phyloP scores from a whole-genome alignment of 2,329 filamentous ascomycete genomes.

The Ophiostoma montium region DNA sequence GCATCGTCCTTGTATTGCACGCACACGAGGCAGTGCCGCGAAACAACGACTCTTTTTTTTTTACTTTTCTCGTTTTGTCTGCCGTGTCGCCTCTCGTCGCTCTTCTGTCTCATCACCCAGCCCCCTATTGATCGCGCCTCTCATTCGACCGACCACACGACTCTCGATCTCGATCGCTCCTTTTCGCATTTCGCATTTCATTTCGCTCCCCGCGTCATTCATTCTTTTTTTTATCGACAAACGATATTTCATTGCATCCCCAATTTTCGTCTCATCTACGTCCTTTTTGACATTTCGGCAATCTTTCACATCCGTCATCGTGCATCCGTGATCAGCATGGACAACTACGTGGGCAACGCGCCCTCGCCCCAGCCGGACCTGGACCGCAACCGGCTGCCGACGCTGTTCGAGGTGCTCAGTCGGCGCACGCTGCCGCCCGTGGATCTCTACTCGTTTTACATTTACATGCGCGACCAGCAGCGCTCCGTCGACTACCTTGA shows the following conservation, averaged over 20 bases:
- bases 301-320: not conserved
- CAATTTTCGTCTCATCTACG: not conserved
- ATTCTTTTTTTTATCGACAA: not conserved
- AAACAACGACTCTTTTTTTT: too few species aligned
- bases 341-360: constrained; percentile 16
- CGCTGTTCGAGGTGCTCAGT: constrained; percentile 89
- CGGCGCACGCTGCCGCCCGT: constrained; percentile 89
- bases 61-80: too few species aligned
- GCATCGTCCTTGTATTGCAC: not conserved
- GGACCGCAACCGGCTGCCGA: constrained; percentile 73
- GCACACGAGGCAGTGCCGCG: not conserved
- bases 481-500: constrained; percentile 95
- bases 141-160: not conserved
- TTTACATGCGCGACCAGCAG: constrained; percentile 98
- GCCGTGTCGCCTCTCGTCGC: too few species aligned
- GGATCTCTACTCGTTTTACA: constrained; percentile 97
- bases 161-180: not conserved
- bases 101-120: too few species aligned
- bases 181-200: not conserved
- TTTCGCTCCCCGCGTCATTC: not conserved
- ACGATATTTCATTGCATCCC: not conserved
- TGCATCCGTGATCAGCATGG: not conserved
- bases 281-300: not conserved
- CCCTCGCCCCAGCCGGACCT: constrained; percentile 45
- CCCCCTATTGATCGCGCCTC: too few species aligned